A percentile compares a stretch with the other conserved stretches of the same genome.
Conservation (phyloP, 1,139 yeast species). For the Geotrichum histeridarum region DNA sequence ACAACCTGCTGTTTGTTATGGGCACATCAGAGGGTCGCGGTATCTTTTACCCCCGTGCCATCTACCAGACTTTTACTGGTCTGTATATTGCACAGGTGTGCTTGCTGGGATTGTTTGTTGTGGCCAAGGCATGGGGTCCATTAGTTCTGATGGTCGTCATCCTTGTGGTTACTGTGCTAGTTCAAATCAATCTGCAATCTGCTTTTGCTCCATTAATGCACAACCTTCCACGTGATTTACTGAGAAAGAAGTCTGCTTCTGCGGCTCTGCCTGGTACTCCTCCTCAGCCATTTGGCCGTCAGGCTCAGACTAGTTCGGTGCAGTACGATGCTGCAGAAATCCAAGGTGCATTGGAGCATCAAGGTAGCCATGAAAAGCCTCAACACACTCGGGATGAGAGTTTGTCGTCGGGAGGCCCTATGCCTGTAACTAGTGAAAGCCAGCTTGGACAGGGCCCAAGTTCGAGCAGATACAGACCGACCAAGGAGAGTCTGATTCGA, state of each 20-base stretch:
- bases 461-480: background rate
- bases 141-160: constrained; percentile 68
- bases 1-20: constrained; percentile 71
- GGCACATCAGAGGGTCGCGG: constrained; percentile 75
- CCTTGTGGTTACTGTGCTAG: constrained; percentile 57
- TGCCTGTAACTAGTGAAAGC: constrained; percentile 9
- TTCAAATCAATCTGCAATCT: constrained; percentile 54
- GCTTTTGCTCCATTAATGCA: constrained; percentile 66
- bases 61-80: constrained; percentile 84
- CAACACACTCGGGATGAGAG: constrained; percentile 11
- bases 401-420: constrained; percentile 10
- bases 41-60: constrained; percentile 76
- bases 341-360: background rate
- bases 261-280: background rate
- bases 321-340: no score
- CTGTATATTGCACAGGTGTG: constrained; percentile 82
- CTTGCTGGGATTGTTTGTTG: constrained; percentile 76
- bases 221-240: constrained; percentile 54
- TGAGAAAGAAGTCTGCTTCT: constrained; percentile 21
- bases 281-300: no score
- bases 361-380: background rate
- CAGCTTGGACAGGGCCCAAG: constrained; percentile 9
- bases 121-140: constrained; percentile 95
- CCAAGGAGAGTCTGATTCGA: constrained; percentile 21
- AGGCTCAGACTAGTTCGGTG: no score